phyloP scores from a whole-genome alignment of 345 rosid species.

The Eucalyptus curtisii region DNA sequence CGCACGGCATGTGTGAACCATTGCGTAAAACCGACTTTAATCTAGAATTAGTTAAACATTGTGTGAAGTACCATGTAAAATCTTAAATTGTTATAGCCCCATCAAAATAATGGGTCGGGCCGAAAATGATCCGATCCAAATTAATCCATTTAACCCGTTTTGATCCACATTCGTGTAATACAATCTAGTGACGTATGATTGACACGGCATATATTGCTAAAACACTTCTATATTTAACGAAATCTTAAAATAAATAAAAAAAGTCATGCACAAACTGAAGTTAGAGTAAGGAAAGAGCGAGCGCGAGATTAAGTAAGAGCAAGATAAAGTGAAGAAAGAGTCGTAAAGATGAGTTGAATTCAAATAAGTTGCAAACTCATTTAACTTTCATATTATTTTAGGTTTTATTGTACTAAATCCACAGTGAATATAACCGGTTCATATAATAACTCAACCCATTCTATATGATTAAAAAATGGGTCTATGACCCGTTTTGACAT shows the following conservation, averaged over 20 bases:
- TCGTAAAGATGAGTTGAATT: not conserved
- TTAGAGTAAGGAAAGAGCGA: accelerated
- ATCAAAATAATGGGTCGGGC: too few relatives aligned
- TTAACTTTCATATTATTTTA: too few relatives aligned
- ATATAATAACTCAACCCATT: too few relatives aligned
- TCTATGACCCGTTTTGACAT: too few relatives aligned
- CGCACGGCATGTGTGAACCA: not conserved
- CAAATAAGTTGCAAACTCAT: too few relatives aligned
- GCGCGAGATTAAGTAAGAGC: accelerated
- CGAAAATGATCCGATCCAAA: accelerated
- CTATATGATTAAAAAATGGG: too few relatives aligned
- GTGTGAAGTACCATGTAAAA: not conserved
- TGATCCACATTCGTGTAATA: accelerated
- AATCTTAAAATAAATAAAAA: too few relatives aligned
- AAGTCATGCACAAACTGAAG: not conserved
- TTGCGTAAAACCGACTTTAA: not conserved
- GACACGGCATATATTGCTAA: too few relatives aligned
- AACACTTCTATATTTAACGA: too few relatives aligned
- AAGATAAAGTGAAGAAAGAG: too few relatives aligned
- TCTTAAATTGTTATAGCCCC: not conserved
- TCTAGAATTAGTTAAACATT: not conserved
- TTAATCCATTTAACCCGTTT: accelerated
- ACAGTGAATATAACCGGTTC: not conserved
- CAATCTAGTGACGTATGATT: accelerated
- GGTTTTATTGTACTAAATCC: not conserved